Conservation (phyloP, 2,329 filamentous ascomycete genomes). For the Sclerotinia spermophila region DNA sequence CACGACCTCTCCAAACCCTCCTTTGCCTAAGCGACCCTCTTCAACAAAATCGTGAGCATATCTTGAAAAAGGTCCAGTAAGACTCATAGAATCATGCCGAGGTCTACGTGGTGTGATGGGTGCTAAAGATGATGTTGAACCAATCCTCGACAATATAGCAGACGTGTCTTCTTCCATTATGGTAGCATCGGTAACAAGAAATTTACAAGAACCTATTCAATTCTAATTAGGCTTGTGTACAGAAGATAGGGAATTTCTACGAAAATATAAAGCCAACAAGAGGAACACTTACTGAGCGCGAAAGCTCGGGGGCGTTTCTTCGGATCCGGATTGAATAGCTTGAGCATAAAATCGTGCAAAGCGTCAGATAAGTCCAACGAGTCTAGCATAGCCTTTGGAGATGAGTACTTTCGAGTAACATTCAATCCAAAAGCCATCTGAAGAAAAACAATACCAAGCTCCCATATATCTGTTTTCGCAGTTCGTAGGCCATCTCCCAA, state of each 20-base stretch:
- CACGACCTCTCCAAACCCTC: slow-evolving; percentile 93
- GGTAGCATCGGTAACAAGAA: slow-evolving; percentile 61
- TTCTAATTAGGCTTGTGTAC: neutral
- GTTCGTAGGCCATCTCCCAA: slow-evolving; percentile 60
- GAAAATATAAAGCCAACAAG: neutral
- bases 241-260: neutral
- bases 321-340: slow-evolving; percentile 79
- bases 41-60: slow-evolving; percentile 90
- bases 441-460: slow-evolving; percentile 83
- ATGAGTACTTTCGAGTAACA: slow-evolving; percentile 71
- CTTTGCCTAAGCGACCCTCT: slow-evolving; percentile 82
- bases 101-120: slow-evolving; percentile 46
- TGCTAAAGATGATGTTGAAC: slow-evolving; percentile 43
- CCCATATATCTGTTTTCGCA: slow-evolving; percentile 89
- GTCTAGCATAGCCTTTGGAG: slow-evolving; percentile 70
- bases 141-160: slow-evolving; percentile 40
- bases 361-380: slow-evolving; percentile 69
- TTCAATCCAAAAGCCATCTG: slow-evolving; percentile 92
- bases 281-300: slow-evolving; percentile 47
- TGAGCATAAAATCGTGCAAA: slow-evolving; percentile 74
- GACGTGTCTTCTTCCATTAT: slow-evolving; percentile 44
- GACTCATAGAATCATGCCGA: slow-evolving; percentile 60
- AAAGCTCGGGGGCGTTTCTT: slow-evolving; percentile 85
- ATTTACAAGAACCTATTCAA: slow-evolving; percentile 52
- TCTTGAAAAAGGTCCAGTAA: slow-evolving; percentile 50